phyloP scores from a whole-genome alignment of 768 basidiomycete genomes.

The Serendipita vermifera region DNA sequence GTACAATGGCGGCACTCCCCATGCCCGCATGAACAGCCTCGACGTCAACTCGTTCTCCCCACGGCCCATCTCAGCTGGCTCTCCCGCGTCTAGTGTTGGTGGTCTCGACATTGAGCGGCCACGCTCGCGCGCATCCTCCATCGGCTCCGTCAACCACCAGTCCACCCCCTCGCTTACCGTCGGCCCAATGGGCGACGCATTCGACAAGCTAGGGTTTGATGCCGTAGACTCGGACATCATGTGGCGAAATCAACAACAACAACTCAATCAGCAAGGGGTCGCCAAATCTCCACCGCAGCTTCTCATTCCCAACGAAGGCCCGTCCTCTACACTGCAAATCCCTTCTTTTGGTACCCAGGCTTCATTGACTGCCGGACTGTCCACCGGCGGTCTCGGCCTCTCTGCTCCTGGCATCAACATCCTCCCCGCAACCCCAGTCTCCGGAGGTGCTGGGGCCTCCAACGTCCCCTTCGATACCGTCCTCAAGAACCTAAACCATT shows the following conservation, averaged over 20 bases:
- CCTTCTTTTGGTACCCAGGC: slow-evolving; percentile 22
- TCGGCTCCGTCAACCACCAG: slow-evolving; percentile 43
- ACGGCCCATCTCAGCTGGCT: not conserved
- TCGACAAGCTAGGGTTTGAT: slow-evolving; percentile 7
- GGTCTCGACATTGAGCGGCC: slow-evolving; percentile 4
- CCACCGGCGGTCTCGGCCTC: slow-evolving; percentile 17
- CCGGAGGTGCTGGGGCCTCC: slow-evolving; percentile 37
- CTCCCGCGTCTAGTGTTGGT: slow-evolving; percentile 2
- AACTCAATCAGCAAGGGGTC: not conserved
- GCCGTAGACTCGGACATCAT: not conserved
- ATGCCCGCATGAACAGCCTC: slow-evolving; percentile 5
- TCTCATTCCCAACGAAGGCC: slow-evolving; percentile 32
- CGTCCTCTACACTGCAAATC: slow-evolving; percentile 25
- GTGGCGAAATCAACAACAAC: slow-evolving; percentile 1
- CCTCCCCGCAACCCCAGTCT: slow-evolving; percentile 71
- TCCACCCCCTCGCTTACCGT: slow-evolving; percentile 12
- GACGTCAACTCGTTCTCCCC: slow-evolving; percentile 8
- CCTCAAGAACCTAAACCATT: slow-evolving; percentile 36
- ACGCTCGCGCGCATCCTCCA: slow-evolving; percentile 43
- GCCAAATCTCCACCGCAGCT: slow-evolving; percentile 50
- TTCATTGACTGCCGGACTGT: slow-evolving; percentile 42
- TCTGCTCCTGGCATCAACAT: slow-evolving; percentile 58
- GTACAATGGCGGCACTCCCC: not conserved
- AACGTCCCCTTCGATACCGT: slow-evolving; percentile 41
- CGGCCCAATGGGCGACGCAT: slow-evolving; percentile 3